Conservation (phyloP, 1,139 yeast genomes). For the Zygotorulaspora mrakii region DNA sequence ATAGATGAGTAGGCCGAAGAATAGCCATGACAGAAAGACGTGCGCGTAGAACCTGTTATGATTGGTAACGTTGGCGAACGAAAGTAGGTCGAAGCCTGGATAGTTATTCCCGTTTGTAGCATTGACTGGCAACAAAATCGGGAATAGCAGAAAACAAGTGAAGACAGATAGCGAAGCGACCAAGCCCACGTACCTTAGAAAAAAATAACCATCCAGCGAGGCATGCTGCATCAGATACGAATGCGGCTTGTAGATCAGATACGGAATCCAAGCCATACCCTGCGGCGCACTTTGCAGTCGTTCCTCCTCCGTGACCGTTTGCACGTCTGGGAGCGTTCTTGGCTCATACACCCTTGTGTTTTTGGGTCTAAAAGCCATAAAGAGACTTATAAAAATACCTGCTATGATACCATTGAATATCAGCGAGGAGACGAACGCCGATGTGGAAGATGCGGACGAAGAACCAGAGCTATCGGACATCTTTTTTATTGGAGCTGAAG, state of each 20-base stretch:
- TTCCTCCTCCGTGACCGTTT: constrained; percentile 43
- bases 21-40: constrained; percentile 66
- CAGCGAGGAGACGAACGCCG: constrained; percentile 52
- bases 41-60: constrained; percentile 66
- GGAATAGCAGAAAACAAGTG: constrained; percentile 67
- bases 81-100: constrained; percentile 55
- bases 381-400: constrained; percentile 51
- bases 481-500: no score
- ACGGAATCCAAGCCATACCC: constrained; percentile 57
- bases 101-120: constrained; percentile 69
- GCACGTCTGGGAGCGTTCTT: constrained; percentile 53
- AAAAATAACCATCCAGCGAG: constrained; percentile 87
- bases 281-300: constrained; percentile 54
- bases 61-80: constrained; percentile 60
- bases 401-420: constrained; percentile 57
- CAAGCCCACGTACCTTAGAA: constrained; percentile 68
- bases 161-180: constrained; percentile 54
- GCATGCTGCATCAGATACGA: constrained; percentile 69
- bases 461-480: background rate
- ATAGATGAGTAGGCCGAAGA: constrained; percentile 56
- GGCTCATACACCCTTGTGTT: constrained; percentile 80
- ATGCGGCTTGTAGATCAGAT: constrained; percentile 54
- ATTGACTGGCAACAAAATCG: constrained; percentile 80
- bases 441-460: constrained; percentile 42
- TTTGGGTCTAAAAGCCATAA: constrained; percentile 61